phyloP scores from a whole-genome alignment of 106 monocot genomes.

The Dendrobium chrysotoxum region DNA sequence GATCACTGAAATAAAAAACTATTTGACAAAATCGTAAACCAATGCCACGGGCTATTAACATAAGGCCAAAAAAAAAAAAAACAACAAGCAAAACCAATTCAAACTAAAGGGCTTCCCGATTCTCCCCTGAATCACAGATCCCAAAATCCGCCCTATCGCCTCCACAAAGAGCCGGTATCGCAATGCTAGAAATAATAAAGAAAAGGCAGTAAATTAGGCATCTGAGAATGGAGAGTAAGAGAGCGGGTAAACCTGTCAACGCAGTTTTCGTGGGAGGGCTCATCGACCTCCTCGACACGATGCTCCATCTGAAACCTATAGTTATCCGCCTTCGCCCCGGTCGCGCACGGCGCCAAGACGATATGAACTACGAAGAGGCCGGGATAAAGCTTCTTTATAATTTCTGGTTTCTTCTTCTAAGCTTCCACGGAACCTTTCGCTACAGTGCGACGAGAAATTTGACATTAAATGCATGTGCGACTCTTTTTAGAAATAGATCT shows the following conservation, averaged over 20 bases:
- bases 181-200: not conserved
- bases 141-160: not conserved
- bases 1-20: not conserved
- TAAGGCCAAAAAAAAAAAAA: not conserved
- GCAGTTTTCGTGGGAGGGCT: not conserved
- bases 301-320: not conserved
- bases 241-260: not conserved
- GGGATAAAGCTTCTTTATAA: too few relatives aligned
- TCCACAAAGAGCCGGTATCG: not conserved
- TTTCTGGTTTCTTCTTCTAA: too few relatives aligned
- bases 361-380: too few relatives aligned
- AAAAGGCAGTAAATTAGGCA: not conserved
- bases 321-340: not conserved
- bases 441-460: too few relatives aligned
- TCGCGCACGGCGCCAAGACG: not conserved
- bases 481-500: too few relatives aligned
- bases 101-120: not conserved
- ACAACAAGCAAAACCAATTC: not conserved
- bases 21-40: not conserved
- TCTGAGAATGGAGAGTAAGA: too few relatives aligned
- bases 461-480: too few relatives aligned
- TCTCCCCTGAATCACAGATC: not conserved
- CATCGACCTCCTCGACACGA: not conserved
- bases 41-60: not conserved
- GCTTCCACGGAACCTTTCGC: too few relatives aligned